Evolutionary conservation across 345 rosid genomes (phyloP).

Genomic region (Anacardium occidentale): DNA sequence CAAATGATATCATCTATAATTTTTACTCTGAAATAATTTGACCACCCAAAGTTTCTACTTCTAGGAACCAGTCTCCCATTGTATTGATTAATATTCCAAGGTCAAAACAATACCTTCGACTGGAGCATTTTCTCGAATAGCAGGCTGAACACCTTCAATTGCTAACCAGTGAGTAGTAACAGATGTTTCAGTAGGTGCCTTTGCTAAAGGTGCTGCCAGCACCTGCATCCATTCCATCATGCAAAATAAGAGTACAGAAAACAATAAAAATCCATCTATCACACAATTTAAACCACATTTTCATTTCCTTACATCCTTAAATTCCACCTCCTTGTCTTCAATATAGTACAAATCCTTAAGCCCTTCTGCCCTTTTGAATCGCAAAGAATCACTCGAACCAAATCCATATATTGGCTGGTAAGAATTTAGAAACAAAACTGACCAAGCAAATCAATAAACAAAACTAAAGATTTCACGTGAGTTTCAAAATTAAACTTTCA

Average conservation of each 20-base stretch:
- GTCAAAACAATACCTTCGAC: slow-evolving; percentile 46
- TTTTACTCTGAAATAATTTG: background rate
- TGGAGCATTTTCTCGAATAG: slow-evolving; percentile 66
- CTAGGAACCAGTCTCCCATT: background rate
- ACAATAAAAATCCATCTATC: slow-evolving; percentile 20
- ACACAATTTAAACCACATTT: background rate
- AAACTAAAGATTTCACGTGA: background rate
- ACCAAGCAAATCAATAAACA: slow-evolving; percentile 8
- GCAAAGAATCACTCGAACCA: slow-evolving; percentile 47
- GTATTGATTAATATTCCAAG: background rate
- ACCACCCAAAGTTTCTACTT: background rate
- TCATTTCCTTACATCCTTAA: slow-evolving; percentile 55
- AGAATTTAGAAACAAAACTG: background rate
- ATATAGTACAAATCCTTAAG: slow-evolving; percentile 70
- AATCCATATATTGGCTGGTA: slow-evolving; percentile 70
- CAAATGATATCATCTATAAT: background rate
- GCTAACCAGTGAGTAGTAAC: slow-evolving; percentile 76
- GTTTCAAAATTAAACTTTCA: background rate
- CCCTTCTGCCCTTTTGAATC: slow-evolving; percentile 72
- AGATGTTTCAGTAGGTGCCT: slow-evolving; percentile 54
- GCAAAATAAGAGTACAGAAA: slow-evolving; percentile 12
- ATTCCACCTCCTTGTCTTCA: slow-evolving; percentile 71
- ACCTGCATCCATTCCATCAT: slow-evolving; percentile 39
- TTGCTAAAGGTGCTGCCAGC: slow-evolving; percentile 61
- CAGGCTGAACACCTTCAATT: slow-evolving; percentile 88